Percentiles rank a stretch among this genome's conserved stretches.
These are phyloP conservation scores for Calonectria ilicicola DNA, from an alignment of 2,329 filamentous ascomycete species.

Conservation along the genomic window DNA sequence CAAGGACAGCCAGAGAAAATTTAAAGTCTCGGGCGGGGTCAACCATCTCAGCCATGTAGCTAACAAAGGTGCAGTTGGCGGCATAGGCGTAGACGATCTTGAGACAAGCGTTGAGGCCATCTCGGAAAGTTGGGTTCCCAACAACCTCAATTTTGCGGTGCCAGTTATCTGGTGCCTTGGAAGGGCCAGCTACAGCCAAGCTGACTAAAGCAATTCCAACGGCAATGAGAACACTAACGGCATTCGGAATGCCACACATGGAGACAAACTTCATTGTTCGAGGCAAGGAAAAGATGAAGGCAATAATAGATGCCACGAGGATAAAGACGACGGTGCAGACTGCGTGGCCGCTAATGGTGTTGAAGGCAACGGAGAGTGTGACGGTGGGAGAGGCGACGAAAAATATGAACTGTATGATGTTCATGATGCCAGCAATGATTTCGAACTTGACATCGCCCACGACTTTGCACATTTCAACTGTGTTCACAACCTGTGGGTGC, in stretches of 20 bases:
- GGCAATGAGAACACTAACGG: constrained; percentile 33
- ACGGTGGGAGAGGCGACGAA: constrained; percentile 36
- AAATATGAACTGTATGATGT: constrained; percentile 39
- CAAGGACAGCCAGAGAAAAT: constrained; percentile 35
- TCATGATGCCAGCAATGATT: constrained; percentile 31
- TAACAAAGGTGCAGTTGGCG: constrained; percentile 43
- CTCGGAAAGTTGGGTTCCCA: constrained; percentile 35
- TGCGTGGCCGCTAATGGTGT: constrained; percentile 36
- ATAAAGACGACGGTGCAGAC: constrained; percentile 38
- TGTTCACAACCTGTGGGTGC: constrained; percentile 75
- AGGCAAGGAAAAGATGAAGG: constrained; percentile 32
- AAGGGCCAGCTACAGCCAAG: constrained; percentile 32
- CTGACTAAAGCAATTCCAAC: constrained; percentile 37
- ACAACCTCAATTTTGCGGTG: constrained; percentile 33
- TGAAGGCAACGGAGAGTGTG: constrained; percentile 34
- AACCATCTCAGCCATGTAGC: constrained; percentile 43
- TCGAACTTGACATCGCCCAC: constrained; percentile 47
- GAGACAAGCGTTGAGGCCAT: constrained; percentile 39
- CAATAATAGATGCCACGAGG: constrained; percentile 29
- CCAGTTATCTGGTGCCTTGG: constrained; percentile 32
- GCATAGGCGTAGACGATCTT: constrained; percentile 42
- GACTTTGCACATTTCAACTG: constrained; percentile 74
- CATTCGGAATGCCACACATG: constrained; percentile 36
- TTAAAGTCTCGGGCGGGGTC: constrained; percentile 36
- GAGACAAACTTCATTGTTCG: constrained; percentile 42